phyloP scores from a whole-genome alignment of 1,284 basidiomycete genomes.

The Ustilago loliicola region DNA sequence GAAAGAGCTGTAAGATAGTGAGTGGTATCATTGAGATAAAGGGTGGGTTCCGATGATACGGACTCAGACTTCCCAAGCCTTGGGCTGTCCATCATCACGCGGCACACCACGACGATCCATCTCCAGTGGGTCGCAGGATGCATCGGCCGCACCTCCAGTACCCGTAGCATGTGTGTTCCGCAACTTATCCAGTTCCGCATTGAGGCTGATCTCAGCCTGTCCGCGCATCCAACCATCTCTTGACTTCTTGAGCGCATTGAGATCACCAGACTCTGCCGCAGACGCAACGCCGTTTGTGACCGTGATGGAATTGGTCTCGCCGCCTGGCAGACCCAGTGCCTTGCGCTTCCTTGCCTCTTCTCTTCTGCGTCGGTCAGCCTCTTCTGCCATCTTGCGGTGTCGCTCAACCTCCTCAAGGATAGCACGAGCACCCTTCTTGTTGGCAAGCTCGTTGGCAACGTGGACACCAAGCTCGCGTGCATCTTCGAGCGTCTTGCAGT shows the following conservation, averaged over 20 bases:
- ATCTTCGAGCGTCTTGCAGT: slow-evolving; percentile 53
- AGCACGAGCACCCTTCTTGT: slow-evolving; percentile 56
- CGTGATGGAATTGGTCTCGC: slow-evolving; percentile 24
- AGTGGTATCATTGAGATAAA: background rate
- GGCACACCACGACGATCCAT: slow-evolving; percentile 63
- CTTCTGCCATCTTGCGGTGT: slow-evolving; percentile 67
- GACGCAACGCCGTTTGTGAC: slow-evolving; percentile 28
- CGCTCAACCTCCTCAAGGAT: slow-evolving; percentile 69
- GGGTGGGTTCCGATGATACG: background rate
- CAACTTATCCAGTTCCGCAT: slow-evolving; percentile 31
- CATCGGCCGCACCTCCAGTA: slow-evolving; percentile 29
- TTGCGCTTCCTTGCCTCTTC: slow-evolving; percentile 53
- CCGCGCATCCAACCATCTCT: slow-evolving; percentile 49
- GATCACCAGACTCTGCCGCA: slow-evolving; percentile 41
- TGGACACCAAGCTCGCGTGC: slow-evolving; percentile 59
- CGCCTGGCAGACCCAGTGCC: slow-evolving; percentile 37
- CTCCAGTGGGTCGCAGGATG: slow-evolving; percentile 43
- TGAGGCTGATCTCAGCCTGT: slow-evolving; percentile 39
- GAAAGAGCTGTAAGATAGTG: background rate
- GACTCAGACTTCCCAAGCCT: slow-evolving; percentile 68
- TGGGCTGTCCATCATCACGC: slow-evolving; percentile 66
- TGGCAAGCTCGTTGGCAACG: slow-evolving; percentile 62
- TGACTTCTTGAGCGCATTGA: slow-evolving; percentile 38
- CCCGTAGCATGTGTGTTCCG: slow-evolving; percentile 15
- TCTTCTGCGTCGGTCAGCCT: slow-evolving; percentile 58